Base-by-base conservation (phyloP, 306 rosid genomes). In the Lotus japonicus region DNA sequence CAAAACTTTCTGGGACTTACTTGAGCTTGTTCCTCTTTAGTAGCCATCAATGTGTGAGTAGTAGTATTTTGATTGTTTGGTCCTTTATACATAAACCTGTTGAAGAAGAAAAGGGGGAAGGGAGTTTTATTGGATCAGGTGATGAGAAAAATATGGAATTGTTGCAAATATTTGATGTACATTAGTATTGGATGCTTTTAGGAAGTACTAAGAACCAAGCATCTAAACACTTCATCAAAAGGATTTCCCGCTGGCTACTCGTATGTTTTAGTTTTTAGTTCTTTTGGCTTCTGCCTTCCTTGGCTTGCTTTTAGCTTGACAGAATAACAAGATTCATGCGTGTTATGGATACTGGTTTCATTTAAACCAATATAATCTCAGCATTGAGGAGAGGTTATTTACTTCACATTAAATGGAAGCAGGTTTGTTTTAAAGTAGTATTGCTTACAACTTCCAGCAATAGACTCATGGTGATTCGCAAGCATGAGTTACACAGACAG, bases 221-320 rank as follows among this genome's bases (percentile, higher is more conserved):
- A 19, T 51, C 31, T 17, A 59, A 42, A 51, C 65, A 49, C 58
- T 57, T 23, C 69, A 5, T 5, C 36, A 31, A 5, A 31, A 31
- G 36, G 36, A 4, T 31, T 31, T 5, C 36, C 36, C 7, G 8
- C 19, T 56, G 17, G n/a, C 5, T 21, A 8, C 26, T 5, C n/a
- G 39, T 38, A 38, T 9, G 17, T 1, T 55, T 46, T 44, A 9
- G 8, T 9, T 42, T 39, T 41, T 16, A 15, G 7, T 21, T 62
- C 7, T 73, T 51, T 16, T 62, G 19, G 60, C 19, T 69, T 70
- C 43, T 12, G 64, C 44, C 19, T 69, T 70, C 35, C n/a, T 3
- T 13, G 16, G 57, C 8, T 0, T 50, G 60, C 69, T 39, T 10
- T 9, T 56, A 28, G 43, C 52, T 55, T 19, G 67, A 41, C 51